Evolutionary conservation across 2,329 filamentous ascomycete species (phyloP), one percentile per base, ranked within the genome.

Genomic region (Ceratocystis lukuohia): DNA sequence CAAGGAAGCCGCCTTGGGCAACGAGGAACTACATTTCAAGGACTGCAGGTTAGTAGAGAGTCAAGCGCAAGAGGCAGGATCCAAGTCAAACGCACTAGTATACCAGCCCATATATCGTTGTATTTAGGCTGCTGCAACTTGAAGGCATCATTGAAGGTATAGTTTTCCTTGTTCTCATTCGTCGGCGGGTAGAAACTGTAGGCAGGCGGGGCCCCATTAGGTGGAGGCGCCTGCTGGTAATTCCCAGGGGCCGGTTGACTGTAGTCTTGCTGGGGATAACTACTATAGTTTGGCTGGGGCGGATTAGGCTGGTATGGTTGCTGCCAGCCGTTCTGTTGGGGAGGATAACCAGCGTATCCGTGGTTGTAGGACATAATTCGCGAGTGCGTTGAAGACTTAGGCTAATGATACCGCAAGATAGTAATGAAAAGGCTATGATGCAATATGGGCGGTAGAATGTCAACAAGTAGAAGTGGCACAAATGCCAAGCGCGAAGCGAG

Each of bases 51-150:
- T 30, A 65, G 67, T n/a, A 25, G 7, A 10, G 6, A 22, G 22
- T 45, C 8, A 25, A 6, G 3, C 5, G 25, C 33, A 22, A 20
- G 33, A 44, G 22, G 20, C 41, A n/a, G 28, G 2, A 30, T 5
- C 5, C 3, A 15, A 33, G 15, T 41, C 15, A 30, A 33, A 74
- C 80, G 17, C 74, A 88, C 86, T 72, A 96, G 77, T 50, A 95
- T 77, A 3, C 88, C 91, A 2, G 92, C 92, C 93, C 92, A 96
- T 30, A 89, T 73, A 74, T 97, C 93, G 72, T 96, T 90, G 77
- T 82, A 96, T 75, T 93, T 95, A n/a, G 91, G 91, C 69, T 79
- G 86, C 64, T 89, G 83, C 64, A 96, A 76, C 75, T 87, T 87
- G 80, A 97, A 96, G 1, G 86, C 84, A 72, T 96, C 83, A 22